Evolutionary conservation across 108 stramenopile genomes (phyloP), one percentile per base, ranked within the genome.

Genomic region (Skeletonema potamos): DNA sequence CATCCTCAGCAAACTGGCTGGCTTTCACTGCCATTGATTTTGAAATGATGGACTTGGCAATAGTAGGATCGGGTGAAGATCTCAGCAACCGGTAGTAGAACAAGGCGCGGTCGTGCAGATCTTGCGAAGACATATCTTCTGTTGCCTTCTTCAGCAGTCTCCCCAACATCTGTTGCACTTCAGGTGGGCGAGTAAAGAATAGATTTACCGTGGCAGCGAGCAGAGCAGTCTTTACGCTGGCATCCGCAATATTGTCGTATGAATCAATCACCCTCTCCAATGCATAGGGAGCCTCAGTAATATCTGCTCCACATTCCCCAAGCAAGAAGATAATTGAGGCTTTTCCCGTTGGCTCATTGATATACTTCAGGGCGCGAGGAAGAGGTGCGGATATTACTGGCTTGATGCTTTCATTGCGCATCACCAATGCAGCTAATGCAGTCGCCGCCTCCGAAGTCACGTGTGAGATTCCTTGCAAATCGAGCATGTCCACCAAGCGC

Each of bases 161-260:
- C 17, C 97, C 98, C 22, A 99, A 87, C 97, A 99, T 99, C 3
- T 73, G 73, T 66, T 97, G 97, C 51, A 96, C 83, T 81, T 99
- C 98, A 1, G 98, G 97, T n/a, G 99, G 94, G n/a, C 98, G 86
- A 72, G 86, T 70, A 78, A 98, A 98, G 82, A 99, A 99, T 2
- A 99, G 82, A 64, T 97, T 98, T 72, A 96, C 86, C 9, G 96
- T 88, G 32, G 94, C 92, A 17, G 87, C 92, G 43, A 99, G 81
- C 39, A 99, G 82, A 20, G 95, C 87, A 74, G 94, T 86, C 74
- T 97, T 97, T 27, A 99, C 89, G 0, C 55, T 51, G 20, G 79
- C 75, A 61, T 88, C 87, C 24, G 73, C 72, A 54, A 88, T 81
- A 27, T 71, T 63, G 20, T 87, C 92, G 57, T 96, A 93, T 6